Conservation (phyloP, 768 basidiomycete genomes). For the Lepiota brunneoincarnata region DNA sequence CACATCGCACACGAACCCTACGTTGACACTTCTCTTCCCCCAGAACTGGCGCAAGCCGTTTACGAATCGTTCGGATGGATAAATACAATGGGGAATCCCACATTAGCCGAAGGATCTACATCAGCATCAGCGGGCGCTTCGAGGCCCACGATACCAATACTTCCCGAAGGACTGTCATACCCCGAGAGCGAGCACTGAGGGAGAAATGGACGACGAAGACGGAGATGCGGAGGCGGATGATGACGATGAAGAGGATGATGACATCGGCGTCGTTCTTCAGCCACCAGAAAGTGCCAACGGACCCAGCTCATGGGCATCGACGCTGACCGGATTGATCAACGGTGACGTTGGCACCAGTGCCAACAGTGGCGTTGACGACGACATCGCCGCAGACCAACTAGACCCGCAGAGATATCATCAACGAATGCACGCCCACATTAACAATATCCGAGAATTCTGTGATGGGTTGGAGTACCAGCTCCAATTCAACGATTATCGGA, state of each 20-base stretch:
- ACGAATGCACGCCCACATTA: slow-evolving; percentile 40
- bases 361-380: slow-evolving; percentile 4
- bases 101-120: neutral
- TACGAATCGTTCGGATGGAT: slow-evolving; percentile 30
- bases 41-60: slow-evolving; percentile 33
- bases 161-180: neutral
- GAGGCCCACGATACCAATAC: neutral
- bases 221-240: slow-evolving; percentile 9
- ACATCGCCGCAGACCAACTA: slow-evolving; percentile 8
- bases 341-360: neutral
- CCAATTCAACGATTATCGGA: slow-evolving; percentile 41
- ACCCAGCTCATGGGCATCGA: neutral
- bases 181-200: slow-evolving; percentile 9
- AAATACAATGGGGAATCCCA: neutral
- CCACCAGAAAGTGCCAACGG: neutral
- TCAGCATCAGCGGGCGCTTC: neutral
- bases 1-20: slow-evolving; percentile 42
- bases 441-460: slow-evolving; percentile 41
- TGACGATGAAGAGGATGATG: slow-evolving; percentile 10
- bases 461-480: slow-evolving; percentile 45
- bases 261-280: neutral
- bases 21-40: slow-evolving; percentile 34
- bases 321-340: neutral
- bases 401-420: slow-evolving; percentile 26
- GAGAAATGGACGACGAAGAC: slow-evolving; percentile 6